Percentiles rank a stretch among this genome's conserved stretches.
phyloP scores from a whole-genome alignment of 2,329 filamentous ascomycete species.

The Magnaporthales sp. region DNA sequence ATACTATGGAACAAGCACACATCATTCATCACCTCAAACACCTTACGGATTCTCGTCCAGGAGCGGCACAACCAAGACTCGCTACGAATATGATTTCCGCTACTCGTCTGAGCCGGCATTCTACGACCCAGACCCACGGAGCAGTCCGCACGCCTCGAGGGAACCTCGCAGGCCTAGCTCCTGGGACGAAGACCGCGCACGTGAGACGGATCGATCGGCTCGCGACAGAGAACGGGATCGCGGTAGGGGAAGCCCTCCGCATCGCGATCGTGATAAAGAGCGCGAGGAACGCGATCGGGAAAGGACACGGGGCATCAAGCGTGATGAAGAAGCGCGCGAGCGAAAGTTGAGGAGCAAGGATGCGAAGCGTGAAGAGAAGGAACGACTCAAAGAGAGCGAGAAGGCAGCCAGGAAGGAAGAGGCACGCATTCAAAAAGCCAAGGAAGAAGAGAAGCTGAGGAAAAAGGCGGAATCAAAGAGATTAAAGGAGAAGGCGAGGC shows the following conservation, averaged over 20 bases:
- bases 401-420: background rate
- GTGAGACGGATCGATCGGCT: slow-evolving; percentile 1
- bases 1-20: background rate
- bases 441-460: background rate
- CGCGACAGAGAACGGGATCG: slow-evolving; percentile 3
- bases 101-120: background rate
- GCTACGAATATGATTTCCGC: background rate
- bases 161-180: background rate
- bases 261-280: background rate
- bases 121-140: background rate
- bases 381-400: background rate
- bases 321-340: background rate
- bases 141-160: background rate
- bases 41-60: background rate
- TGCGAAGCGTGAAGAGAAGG: background rate
- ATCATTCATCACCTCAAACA: background rate
- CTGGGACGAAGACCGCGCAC: background rate
- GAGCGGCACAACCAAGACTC: background rate
- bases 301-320: background rate
- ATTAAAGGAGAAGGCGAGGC: background rate
- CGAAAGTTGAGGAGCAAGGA: background rate
- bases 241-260: background rate
- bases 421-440: background rate
- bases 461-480: background rate
- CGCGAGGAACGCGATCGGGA: background rate